Evolutionary conservation across 108 stramenopile species (phyloP).

Genomic region (Cyclotella distinguenda): DNA sequence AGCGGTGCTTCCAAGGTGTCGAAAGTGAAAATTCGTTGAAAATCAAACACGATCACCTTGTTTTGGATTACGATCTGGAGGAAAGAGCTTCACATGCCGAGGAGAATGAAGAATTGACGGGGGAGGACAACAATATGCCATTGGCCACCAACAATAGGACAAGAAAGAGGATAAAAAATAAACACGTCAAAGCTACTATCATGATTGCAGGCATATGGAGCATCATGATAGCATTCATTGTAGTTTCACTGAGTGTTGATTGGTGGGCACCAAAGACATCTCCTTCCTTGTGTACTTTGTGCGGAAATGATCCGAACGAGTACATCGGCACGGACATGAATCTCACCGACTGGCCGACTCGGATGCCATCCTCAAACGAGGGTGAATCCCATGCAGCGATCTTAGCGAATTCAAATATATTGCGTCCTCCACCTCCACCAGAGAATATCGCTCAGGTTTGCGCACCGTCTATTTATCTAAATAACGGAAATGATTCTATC

Average conservation of each 20-base stretch:
- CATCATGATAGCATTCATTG: constrained; percentile 6
- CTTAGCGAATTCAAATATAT: neutral
- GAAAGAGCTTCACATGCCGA: too few relatives aligned
- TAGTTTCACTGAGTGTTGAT: constrained; percentile 13
- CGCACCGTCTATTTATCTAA: constrained; percentile 19
- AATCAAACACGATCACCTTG: too few relatives aligned
- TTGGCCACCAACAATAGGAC: too few relatives aligned
- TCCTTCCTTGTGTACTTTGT: constrained; percentile 10
- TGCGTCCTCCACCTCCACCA: constrained; percentile 31
- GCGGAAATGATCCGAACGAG: neutral
- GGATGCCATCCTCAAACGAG: constrained; percentile 12
- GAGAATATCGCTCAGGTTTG: constrained; percentile 24
- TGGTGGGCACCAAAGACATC: constrained; percentile 1
- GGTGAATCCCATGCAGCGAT: neutral
- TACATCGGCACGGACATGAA: neutral
- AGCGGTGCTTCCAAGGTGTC: too few relatives aligned
- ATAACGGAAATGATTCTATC: neutral
- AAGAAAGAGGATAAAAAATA: constrained; percentile 17
- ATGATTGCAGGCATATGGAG: constrained; percentile 20
- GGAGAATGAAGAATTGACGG: too few relatives aligned
- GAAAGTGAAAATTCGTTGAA: too few relatives aligned
- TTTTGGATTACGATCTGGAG: too few relatives aligned
- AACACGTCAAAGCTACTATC: constrained; percentile 20
- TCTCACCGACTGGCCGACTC: constrained; percentile 15
- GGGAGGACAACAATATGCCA: too few relatives aligned